Evolutionary conservation across 2,329 filamentous ascomycete genomes (phyloP), one percentile per base, ranked within the genome.

Genomic region (Akanthomyces muscarius): DNA sequence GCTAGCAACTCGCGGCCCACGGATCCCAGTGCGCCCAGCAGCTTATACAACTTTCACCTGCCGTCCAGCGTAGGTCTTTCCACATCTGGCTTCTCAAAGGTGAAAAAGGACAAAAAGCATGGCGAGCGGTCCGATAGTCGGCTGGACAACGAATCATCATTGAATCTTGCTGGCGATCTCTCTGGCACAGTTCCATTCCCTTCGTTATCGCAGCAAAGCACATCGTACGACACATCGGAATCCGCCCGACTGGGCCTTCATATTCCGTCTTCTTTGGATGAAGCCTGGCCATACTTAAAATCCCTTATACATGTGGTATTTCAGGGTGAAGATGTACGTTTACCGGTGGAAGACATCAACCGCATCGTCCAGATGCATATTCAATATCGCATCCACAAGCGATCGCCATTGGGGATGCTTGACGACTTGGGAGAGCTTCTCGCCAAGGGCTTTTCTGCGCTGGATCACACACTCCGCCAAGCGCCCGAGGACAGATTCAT

Each of bases 401-500:
- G 90, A 48, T 84, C 86, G 0, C 89, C 90, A 1, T 85, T 86
- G 58, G 78, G 87, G 45, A 85, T 95, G 63, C 78, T 94, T 13
- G 90, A 94, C 67, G 91, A 95, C 69, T 75, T 95, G 10, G 82
- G 87, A 56, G 90, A 94, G 68, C 80, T 95, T 4, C 78, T 95
- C 2, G 77, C 82, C n/a, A 89, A 90, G 0, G 95, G 95, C 1
- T 99, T 98, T 71, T 82, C 85, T 36, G 92, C 90, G 2, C 81
- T 99, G 2, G 94, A 97, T 68, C 90, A 93, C 67, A 93, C 91
- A 0, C 79, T 98, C 21, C 85, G 88, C 56, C 86, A 86, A 52
- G 87, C 92, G 0, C 83, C 91, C 0, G 94, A 98, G 71, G 93
- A 97, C 65, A 86, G 89, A 41, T 84, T 98, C n/a, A 92, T 98